Evolutionary conservation across 176 grass and related monocot species (phyloP).

Genomic region (bread wheat (Triticum aestivum)): IWGSC_CS_RefSeq_v2.1 NC_057814.1:113676241-113676740

Average conservation of each 20-base stretch:
- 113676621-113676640: conserved; percentile 15
- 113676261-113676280: no score
- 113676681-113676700: conserved; percentile 25
- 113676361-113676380: no score
- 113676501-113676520: background rate
- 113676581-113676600: background rate
- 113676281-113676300: no score
- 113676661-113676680: conserved; percentile 14
- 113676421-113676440: background rate
- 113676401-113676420: no score
- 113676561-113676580: background rate
- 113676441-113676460: background rate
- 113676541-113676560: background rate
- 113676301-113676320: no score
- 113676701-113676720: conserved; percentile 24
- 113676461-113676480: background rate
- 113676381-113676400: no score
- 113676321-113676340: no score
- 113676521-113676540: background rate
- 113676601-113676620: background rate
- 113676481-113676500: background rate
- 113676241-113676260: no score
- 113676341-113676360: no score
- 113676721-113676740: conserved; percentile 37
- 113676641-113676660: conserved; percentile 23